Conservation (phyloP, 2,329 filamentous ascomycete species). For the Claviceps monticola region DNA sequence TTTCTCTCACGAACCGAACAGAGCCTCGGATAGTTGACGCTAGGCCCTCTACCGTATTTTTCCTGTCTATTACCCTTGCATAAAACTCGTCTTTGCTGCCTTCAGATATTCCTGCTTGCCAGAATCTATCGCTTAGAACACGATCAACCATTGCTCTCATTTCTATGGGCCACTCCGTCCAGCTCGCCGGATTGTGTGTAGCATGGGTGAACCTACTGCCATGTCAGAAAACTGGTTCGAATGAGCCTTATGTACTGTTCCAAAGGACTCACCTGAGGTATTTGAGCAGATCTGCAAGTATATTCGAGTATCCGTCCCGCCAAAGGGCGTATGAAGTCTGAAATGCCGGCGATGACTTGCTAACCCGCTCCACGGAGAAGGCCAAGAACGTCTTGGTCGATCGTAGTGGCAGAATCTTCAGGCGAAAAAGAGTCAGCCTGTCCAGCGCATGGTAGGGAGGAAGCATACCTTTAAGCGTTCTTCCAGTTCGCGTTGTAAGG, state of each 20-base stretch:
- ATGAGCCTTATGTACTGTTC: background rate
- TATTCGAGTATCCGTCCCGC: slow-evolving; percentile 66
- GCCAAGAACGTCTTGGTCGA: slow-evolving; percentile 86
- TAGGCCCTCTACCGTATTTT: slow-evolving; percentile 79
- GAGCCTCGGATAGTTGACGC: slow-evolving; percentile 86
- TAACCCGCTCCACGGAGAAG: slow-evolving; percentile 80
- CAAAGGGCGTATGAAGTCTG: slow-evolving; percentile 69
- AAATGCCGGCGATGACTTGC: slow-evolving; percentile 58
- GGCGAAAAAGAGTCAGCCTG: slow-evolving; percentile 5
- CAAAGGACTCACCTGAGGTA: slow-evolving; percentile 49
- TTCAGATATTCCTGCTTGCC: slow-evolving; percentile 93
- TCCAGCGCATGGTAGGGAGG: background rate
- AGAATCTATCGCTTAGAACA: slow-evolving; percentile 88
- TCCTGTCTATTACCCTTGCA: slow-evolving; percentile 76
- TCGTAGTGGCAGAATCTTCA: slow-evolving; percentile 59
- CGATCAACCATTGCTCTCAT: slow-evolving; percentile 65
- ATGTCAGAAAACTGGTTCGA: background rate
- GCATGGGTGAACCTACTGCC: slow-evolving; percentile 64
- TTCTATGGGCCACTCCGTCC: slow-evolving; percentile 61
- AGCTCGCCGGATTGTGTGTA: slow-evolving; percentile 76
- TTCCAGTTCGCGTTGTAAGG: slow-evolving; percentile 65
- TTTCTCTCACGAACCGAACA: slow-evolving; percentile 79
- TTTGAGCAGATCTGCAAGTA: slow-evolving; percentile 75
- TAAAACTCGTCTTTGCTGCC: slow-evolving; percentile 97
- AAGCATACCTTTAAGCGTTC: slow-evolving; percentile 50